phyloP scores from a whole-genome alignment of 192 early-diverging fungal species.

The Borealophlyctis nickersoniae region DNA sequence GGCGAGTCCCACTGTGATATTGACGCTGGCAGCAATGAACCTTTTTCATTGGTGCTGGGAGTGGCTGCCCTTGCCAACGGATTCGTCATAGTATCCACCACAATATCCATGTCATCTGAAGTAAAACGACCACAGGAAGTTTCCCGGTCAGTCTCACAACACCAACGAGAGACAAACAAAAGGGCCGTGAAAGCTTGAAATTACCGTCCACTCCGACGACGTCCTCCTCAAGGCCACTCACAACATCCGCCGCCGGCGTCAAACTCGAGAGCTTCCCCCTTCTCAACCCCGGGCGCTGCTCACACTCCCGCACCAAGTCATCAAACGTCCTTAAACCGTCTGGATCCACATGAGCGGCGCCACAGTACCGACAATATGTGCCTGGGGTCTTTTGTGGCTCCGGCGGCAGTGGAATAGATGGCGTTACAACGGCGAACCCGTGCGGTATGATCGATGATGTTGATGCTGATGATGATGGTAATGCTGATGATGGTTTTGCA shows the following conservation, averaged over 20 bases:
- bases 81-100: conserved; percentile 3
- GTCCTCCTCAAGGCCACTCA: conserved; percentile 1
- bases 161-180: neutral
- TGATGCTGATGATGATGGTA: neutral
- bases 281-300: conserved; percentile 9
- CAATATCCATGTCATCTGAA: neutral
- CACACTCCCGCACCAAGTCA: no score
- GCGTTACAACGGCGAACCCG: neutral
- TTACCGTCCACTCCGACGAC: conserved; percentile 3
- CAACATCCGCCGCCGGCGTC: neutral
- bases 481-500: neutral
- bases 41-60: no score
- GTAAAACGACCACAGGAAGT: no score
- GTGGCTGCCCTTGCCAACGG: no score
- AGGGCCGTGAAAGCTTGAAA: conserved; percentile 1
- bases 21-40: conserved; percentile 9
- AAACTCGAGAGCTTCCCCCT: conserved; percentile 17
- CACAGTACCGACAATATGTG: conserved; percentile 23
- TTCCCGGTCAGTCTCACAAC: no score
- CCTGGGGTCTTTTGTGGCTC: no score
- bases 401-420: no score
- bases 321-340: neutral
- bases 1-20: conserved; percentile 9
- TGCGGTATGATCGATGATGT: no score
- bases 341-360: neutral